These are phyloP conservation scores for Acephala macrosclerotiorum DNA, from an alignment of 2,329 filamentous ascomycete genomes.

Conservation along the genomic window DNA sequence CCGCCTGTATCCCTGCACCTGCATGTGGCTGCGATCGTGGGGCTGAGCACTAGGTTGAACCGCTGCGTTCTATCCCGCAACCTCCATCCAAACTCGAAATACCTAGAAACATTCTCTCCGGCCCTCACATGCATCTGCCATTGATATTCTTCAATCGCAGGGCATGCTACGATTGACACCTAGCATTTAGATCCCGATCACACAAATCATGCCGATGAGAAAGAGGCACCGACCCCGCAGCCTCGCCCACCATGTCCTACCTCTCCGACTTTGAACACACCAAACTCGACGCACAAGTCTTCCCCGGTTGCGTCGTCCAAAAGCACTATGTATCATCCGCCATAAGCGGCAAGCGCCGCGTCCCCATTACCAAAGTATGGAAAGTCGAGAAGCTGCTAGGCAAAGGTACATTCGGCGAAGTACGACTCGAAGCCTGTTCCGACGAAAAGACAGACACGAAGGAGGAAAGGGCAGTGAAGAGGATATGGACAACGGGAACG, in stretches of 20 bases:
- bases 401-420: constrained; percentile 20
- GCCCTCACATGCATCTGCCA: too few species aligned
- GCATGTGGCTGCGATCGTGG: too few species aligned
- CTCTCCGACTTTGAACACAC: constrained; percentile 24
- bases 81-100: too few species aligned
- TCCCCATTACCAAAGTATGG: constrained; percentile 17
- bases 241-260: constrained; percentile 16
- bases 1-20: too few species aligned
- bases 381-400: constrained; percentile 18
- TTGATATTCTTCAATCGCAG: too few species aligned
- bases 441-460: not conserved
- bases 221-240: not conserved
- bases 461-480: constrained; percentile 21
- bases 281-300: constrained; percentile 19
- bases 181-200: too few species aligned
- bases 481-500: constrained; percentile 1
- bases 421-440: constrained; percentile 14
- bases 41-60: too few species aligned
- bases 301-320: constrained; percentile 3
- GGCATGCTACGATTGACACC: too few species aligned
- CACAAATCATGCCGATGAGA: too few species aligned
- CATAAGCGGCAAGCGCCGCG: not conserved
- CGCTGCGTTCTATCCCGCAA: too few species aligned
- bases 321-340: not conserved
- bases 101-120: too few species aligned